These are phyloP conservation scores for Metschnikowia orientalis DNA, from an alignment of 805 yeast genomes.

Conservation along the genomic window DNA sequence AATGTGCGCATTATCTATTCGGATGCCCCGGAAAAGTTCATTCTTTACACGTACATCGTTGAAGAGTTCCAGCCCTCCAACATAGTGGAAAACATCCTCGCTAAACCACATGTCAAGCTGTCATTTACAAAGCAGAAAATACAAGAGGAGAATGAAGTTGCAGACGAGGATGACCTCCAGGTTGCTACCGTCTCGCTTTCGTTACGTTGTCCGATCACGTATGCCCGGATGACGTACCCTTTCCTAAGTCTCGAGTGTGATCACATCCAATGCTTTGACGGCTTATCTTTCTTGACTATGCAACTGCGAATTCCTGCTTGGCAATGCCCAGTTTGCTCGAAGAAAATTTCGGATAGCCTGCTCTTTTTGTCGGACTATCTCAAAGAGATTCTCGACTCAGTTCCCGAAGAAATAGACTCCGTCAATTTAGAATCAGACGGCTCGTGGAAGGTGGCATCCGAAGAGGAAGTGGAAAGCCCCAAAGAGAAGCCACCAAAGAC, in stretches of 20 bases:
- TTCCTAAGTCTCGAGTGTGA: constrained; percentile 64
- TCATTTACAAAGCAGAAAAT: constrained; percentile 49
- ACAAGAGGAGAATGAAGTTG: constrained; percentile 28
- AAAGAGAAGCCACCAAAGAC: neutral
- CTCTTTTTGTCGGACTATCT: constrained; percentile 75
- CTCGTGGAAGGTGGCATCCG: constrained; percentile 48
- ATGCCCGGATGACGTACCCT: constrained; percentile 65
- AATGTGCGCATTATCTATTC: constrained; percentile 53
- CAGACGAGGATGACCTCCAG: constrained; percentile 64
- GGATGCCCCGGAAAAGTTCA: constrained; percentile 47
- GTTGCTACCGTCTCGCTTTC: constrained; percentile 64
- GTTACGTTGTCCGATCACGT: constrained; percentile 76
- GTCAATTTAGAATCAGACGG: constrained; percentile 73
- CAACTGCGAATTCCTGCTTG: constrained; percentile 81
- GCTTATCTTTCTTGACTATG: constrained; percentile 61
- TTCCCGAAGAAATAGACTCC: constrained; percentile 54
- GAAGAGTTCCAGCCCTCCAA: constrained; percentile 28
- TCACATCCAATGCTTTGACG: constrained; percentile 90
- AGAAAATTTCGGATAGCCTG: constrained; percentile 46
- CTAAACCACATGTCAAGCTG: constrained; percentile 49
- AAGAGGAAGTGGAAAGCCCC: constrained; percentile 11
- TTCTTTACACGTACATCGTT: constrained; percentile 57
- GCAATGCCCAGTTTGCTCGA: constrained; percentile 82
- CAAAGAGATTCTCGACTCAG: constrained; percentile 50
- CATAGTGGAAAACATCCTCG: constrained; percentile 19